phyloP scores from a whole-genome alignment of 2,329 filamentous ascomycete species.

The Rhynchosporium agropyri region DNA sequence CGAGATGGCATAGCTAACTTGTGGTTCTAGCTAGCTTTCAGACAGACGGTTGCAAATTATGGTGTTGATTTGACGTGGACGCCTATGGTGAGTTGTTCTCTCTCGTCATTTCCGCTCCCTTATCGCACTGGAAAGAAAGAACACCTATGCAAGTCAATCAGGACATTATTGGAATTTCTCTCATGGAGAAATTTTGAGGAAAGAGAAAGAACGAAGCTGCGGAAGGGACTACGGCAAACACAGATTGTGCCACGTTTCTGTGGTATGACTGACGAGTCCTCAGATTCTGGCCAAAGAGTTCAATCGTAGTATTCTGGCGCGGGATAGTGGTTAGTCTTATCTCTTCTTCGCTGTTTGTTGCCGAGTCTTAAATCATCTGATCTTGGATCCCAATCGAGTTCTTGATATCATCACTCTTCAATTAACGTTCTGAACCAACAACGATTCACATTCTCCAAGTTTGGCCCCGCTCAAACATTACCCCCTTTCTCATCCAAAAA shows the following conservation, averaged over 20 bases:
- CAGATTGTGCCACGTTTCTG: no score
- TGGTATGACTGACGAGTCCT: neutral
- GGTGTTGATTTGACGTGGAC: slow-evolving; percentile 70
- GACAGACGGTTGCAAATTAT: slow-evolving; percentile 66
- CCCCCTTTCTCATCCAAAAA: neutral
- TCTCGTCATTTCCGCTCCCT: neutral
- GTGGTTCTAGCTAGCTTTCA: slow-evolving; percentile 62
- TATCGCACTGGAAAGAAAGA: neutral
- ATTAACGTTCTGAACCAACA: neutral
- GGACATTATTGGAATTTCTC: no score
- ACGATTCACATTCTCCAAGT: neutral
- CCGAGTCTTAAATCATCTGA: neutral
- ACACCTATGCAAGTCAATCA: no score
- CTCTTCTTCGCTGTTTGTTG: neutral
- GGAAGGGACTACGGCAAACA: no score
- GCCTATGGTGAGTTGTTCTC: slow-evolving; percentile 58
- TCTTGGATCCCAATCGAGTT: neutral
- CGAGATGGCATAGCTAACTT: neutral
- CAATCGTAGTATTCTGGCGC: slow-evolving; percentile 61
- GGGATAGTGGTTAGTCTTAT: slow-evolving; percentile 56
- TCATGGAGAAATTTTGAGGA: neutral
- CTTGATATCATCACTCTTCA: neutral
- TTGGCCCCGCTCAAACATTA: no score
- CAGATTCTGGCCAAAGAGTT: slow-evolving; percentile 68
- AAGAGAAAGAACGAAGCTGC: neutral